Evolutionary conservation across 352 stramenopile genomes (phyloP), one percentile per base, ranked within the genome.

Genomic region (Globisporangium cystogenes): DNA sequence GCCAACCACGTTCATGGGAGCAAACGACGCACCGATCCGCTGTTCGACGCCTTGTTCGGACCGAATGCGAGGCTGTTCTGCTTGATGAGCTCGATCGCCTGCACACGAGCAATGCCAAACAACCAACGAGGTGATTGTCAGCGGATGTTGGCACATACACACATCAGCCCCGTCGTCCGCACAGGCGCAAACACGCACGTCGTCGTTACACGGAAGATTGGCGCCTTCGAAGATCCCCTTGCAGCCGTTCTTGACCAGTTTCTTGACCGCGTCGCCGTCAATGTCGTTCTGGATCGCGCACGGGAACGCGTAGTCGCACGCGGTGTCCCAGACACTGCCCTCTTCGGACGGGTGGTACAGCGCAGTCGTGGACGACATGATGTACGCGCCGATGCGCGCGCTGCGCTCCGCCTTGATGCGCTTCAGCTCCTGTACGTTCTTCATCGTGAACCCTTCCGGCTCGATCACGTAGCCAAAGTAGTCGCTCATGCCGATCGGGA

Each of bases 401-500:
- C 86, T 91, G 52, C 82, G 81, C 64, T 92, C 82, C 33, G 74
- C 60, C 72, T 94, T 94, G 61, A 94, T 83, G 29, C 76, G 74
- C 72, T 87, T 87, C 40, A 94, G 68, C 56, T 88, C 68, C 21
- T 70, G 53, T 18, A 94, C 59, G 58, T 86, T 76, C 60, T 89
- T 88, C 40, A 60, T 63, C 27, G 64, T 82, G 51, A 94, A 89
- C 1, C 83, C 83, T 42, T 97, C 90, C 0, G 95, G 91, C 68
- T 99, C 96, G 67, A 98, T 89, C 18, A 99, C 87, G 67, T 97
- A 90, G 27, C 96, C 96, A 62, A 85, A 98, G 63, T 87, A 86
- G 74, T 99, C 97, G 48, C 86, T 97, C 60, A 99, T 87, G 29
- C 93, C 97, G 27, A 99, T 86, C 11, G 95, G 93, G 43, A 99